A percentile compares a stretch with the other conserved stretches of the same genome.
These are phyloP conservation scores for Diversispora eburnea DNA, from an alignment of 192 early-diverging fungal genomes.

Conservation along the genomic window DNA sequence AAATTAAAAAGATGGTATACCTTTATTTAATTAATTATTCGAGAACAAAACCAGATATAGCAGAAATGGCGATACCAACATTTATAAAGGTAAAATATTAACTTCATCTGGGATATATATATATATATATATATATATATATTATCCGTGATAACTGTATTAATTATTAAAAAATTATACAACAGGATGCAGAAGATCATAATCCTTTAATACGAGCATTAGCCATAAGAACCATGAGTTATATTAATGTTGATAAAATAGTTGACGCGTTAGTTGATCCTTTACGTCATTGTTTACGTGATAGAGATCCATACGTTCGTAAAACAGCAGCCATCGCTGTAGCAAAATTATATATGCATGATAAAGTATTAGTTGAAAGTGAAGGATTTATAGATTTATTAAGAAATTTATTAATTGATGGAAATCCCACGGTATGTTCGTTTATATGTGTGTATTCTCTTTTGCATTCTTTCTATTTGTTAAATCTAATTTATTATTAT, in stretches of 20 bases:
- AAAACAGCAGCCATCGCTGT: conserved; percentile 96
- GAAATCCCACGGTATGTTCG: conserved; percentile 76
- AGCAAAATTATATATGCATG: conserved; percentile 90
- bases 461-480: not conserved
- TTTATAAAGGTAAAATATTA: conserved; percentile 67
- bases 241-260: conserved; percentile 90
- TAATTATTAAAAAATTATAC: conserved; percentile 6
- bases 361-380: conserved; percentile 76
- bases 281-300: conserved; percentile 73
- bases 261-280: conserved; percentile 82
- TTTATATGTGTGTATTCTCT: not conserved
- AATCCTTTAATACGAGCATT: conserved; percentile 95
- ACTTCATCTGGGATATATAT: not conserved
- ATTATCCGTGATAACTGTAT: not conserved
- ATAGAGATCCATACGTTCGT: conserved; percentile 93
- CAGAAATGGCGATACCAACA: conserved; percentile 82
- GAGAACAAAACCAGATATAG: conserved; percentile 88
- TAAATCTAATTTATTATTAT: not conserved
- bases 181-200: conserved; percentile 81
- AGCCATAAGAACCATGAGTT: conserved; percentile 97
- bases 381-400: conserved; percentile 90
- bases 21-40: conserved; percentile 97
- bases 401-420: conserved; percentile 78
- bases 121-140: too few relatives aligned
- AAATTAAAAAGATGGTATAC: conserved; percentile 91